Base-by-base conservation (phyloP, 768 basidiomycete genomes). In the Trametes villosa region DNA sequence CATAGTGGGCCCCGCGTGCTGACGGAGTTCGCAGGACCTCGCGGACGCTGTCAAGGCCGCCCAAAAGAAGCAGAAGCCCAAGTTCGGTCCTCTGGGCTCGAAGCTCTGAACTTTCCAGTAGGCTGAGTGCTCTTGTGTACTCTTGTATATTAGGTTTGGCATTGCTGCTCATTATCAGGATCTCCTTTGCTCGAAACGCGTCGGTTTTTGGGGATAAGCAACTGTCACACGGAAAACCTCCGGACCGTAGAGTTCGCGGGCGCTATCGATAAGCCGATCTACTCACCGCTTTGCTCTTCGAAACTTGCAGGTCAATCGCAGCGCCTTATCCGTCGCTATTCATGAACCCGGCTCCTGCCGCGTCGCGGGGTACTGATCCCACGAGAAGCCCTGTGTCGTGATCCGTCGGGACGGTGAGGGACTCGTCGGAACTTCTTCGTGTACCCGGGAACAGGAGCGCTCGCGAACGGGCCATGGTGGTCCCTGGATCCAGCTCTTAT, bases 41-140 rank as follows among this genome's bases (percentile, higher is more conserved):
- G 34, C 22, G 29, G 55, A 65, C 17, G 59, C 66, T 6, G 30
- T 66, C 18, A 59, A 53, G 34, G 64, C 66, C 18, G 62, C 53
- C 13, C 63, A 65, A 50, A 48, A 56, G 56, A 69, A 67, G 63
- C 42, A 56, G 22, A 57, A 57, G 33, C 62, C 68, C 18, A 36
- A 31, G 29, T 69, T 67, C 47, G 24, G 34, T 1, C 31, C 62
- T 46, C 42, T 70, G 11, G 65, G 47, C 6, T 51, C 53, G 20
- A 67, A 67, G 45, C 29, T 67, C 38, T 67, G 38, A 57, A 30
- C 27, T 7, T 2, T 18, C 5, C 15, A 30, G 33, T 13, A 18
- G 11, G 4, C 9, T n/a, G 27, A 8, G 9, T 11, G 9, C 13
- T 26, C 24, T 36, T 26, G 2, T 42, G 22, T 9, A 3, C 46